Evolutionary conservation across 495 filamentous ascomycete genomes (phyloP), one percentile per base, ranked within the genome.

Genomic region (Trichocladium antarcticum): DNA sequence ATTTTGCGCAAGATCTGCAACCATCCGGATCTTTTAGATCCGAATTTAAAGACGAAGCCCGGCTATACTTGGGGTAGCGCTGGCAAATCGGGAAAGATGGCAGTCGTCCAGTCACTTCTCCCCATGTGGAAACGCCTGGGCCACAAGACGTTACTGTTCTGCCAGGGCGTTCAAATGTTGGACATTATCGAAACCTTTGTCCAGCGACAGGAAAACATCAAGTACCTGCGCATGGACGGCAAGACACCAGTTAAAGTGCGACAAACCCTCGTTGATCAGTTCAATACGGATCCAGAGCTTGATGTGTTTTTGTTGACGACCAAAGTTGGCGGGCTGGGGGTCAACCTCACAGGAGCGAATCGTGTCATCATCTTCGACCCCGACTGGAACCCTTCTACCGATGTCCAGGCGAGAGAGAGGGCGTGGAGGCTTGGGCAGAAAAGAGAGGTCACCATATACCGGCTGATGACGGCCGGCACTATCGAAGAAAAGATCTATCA

Each of bases 401-500:
- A 96, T 57, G 70, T 90, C 22, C 90, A 98, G 61, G 92, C 92
- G 5, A 81, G 90, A n/a, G 92, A 98, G 67, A 78, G 92, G 47
- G 90, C 92, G 19, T 97, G 92, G 92, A 78, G 92, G 35, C 73
- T 98, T 10, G 92, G 92, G 3, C 92, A 98, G 67, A 96, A 89
- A 60, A 81, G 82, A 40, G 85, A 94, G 38, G 92, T 98, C 16
- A 89, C 83, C 0, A 89, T 98, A 27, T 98, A 92, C 63, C 84
- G 92, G 20, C 72, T 98, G 34, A 89, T 98, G 84, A 92, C 87
- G n/a, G 86, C 87, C 2, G 89, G 90, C 14, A 96, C 92, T 0
- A 97, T 98, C 28, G 92, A 98, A 59, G 92, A 98, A 66, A 97
- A 97, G 73, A 96, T 98, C 35, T 97, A 96, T 49, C 92, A 97